Conservation (phyloP, 495 filamentous ascomycete genomes). For the Lasiosphaeria ovina region DNA sequence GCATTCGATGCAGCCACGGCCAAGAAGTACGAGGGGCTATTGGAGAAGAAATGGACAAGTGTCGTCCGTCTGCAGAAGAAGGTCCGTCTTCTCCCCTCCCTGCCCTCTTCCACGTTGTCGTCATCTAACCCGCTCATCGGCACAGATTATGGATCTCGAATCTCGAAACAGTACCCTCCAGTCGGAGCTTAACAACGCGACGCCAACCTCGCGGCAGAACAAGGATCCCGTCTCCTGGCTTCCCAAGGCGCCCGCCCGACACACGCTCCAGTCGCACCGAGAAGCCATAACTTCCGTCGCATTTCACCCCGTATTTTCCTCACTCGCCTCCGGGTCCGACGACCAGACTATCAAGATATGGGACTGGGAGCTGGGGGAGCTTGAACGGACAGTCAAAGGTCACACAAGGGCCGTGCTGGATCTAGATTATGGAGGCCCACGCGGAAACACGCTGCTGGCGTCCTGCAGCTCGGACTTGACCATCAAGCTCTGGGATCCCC, state of each 20-base stretch:
- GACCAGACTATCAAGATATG: slow-evolving; percentile 90
- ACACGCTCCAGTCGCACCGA: slow-evolving; percentile 84
- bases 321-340: slow-evolving; percentile 88
- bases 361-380: slow-evolving; percentile 95
- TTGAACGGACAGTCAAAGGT: slow-evolving; percentile 88
- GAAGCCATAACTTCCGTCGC: slow-evolving; percentile 81
- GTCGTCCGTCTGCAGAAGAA: slow-evolving; percentile 89
- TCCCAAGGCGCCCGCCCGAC: slow-evolving; percentile 72
- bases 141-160: slow-evolving; percentile 92
- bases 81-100: slow-evolving; percentile 42
- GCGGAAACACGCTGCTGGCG: slow-evolving; percentile 80
- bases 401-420: slow-evolving; percentile 89
- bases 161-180: slow-evolving; percentile 67
- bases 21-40: slow-evolving; percentile 84
- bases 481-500: slow-evolving; percentile 95
- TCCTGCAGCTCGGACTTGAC: slow-evolving; percentile 89
- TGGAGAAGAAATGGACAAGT: slow-evolving; percentile 97
- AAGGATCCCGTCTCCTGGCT: slow-evolving; percentile 87
- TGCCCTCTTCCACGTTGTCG: background rate
- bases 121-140: slow-evolving; percentile 7
- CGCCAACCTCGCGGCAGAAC: slow-evolving; percentile 78
- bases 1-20: slow-evolving; percentile 71
- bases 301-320: slow-evolving; percentile 92
- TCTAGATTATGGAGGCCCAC: slow-evolving; percentile 87
- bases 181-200: slow-evolving; percentile 77